A percentile compares a stretch with the other conserved stretches of the same genome.
These are phyloP conservation scores for Eucalyptus tenuipes DNA, from an alignment of 345 rosid species.

Conservation along the genomic window DNA sequence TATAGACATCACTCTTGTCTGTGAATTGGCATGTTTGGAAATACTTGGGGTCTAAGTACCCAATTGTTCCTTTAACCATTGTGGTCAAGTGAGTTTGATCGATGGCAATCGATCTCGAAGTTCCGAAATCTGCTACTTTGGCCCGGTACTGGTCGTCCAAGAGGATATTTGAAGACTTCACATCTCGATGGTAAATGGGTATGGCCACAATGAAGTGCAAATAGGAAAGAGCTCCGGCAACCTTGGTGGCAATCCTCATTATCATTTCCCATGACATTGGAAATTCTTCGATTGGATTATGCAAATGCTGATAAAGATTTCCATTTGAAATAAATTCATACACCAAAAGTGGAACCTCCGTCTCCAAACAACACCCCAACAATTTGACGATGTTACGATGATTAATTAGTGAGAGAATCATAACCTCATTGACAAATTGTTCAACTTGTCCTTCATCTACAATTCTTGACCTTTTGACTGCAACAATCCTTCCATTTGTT, in stretches of 20 bases:
- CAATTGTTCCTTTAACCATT: neutral
- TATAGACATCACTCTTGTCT: slow-evolving; percentile 3
- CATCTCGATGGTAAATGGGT: slow-evolving; percentile 7
- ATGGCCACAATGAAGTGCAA: slow-evolving; percentile 1
- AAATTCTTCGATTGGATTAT: neutral
- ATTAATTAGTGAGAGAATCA: slow-evolving; percentile 1
- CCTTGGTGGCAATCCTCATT: neutral
- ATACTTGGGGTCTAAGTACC: slow-evolving; percentile 10
- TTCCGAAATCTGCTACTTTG: slow-evolving; percentile 3
- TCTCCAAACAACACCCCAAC: slow-evolving; percentile 1
- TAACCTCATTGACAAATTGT: slow-evolving; percentile 3
- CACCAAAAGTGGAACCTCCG: slow-evolving; percentile 1
- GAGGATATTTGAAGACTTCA: slow-evolving; percentile 8
- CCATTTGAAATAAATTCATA: slow-evolving; percentile 5
- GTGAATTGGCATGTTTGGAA: slow-evolving; percentile 1
- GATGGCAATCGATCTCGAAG: neutral
- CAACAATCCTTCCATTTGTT: neutral
- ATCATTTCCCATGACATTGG: neutral
- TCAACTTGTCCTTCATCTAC: neutral
- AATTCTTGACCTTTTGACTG: neutral
- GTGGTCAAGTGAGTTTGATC: slow-evolving; percentile 6
- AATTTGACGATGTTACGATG: slow-evolving; percentile 1
- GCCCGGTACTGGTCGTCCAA: slow-evolving; percentile 1
- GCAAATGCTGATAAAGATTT: neutral
- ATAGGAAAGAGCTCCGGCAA: neutral